Conservation (phyloP, 768 basidiomycete genomes). For the Bullera alba region DNA sequence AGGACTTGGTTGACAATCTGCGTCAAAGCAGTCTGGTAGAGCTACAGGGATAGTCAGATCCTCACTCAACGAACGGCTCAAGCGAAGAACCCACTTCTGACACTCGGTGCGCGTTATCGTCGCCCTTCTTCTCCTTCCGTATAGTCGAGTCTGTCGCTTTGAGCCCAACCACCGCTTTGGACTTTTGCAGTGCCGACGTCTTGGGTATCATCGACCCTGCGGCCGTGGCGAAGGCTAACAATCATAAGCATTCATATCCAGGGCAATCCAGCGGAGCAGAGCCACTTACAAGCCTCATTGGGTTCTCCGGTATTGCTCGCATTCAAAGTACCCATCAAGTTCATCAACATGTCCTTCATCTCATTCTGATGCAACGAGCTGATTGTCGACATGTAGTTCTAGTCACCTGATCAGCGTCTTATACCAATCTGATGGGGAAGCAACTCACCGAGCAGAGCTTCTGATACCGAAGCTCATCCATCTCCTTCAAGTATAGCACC, state of each 20-base stretch:
- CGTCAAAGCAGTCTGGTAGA: slow-evolving; percentile 60
- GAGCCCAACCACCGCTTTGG: slow-evolving; percentile 69
- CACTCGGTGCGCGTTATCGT: slow-evolving; percentile 59
- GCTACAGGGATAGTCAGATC: slow-evolving; percentile 50
- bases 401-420: slow-evolving; percentile 6
- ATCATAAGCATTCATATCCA: not conserved
- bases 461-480: slow-evolving; percentile 82
- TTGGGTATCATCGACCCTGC: slow-evolving; percentile 42
- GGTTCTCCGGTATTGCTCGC: slow-evolving; percentile 63
- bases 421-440: not conserved
- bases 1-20: slow-evolving; percentile 70
- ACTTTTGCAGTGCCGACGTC: slow-evolving; percentile 59
- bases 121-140: slow-evolving; percentile 54
- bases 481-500: slow-evolving; percentile 88
- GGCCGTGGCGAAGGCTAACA: slow-evolving; percentile 36
- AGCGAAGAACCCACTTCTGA: slow-evolving; percentile 57
- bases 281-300: slow-evolving; percentile 58
- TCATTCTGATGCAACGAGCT: slow-evolving; percentile 76
- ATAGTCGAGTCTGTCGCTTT: slow-evolving; percentile 51
- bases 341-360: slow-evolving; percentile 63
- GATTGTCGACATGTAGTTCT: slow-evolving; percentile 85
- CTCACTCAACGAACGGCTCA: not conserved
- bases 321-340: slow-evolving; percentile 58
- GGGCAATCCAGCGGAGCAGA: not conserved
- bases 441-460: slow-evolving; percentile 76